Conservation (phyloP, 2,329 filamentous ascomycete genomes). For the Colletotrichum musae region DNA sequence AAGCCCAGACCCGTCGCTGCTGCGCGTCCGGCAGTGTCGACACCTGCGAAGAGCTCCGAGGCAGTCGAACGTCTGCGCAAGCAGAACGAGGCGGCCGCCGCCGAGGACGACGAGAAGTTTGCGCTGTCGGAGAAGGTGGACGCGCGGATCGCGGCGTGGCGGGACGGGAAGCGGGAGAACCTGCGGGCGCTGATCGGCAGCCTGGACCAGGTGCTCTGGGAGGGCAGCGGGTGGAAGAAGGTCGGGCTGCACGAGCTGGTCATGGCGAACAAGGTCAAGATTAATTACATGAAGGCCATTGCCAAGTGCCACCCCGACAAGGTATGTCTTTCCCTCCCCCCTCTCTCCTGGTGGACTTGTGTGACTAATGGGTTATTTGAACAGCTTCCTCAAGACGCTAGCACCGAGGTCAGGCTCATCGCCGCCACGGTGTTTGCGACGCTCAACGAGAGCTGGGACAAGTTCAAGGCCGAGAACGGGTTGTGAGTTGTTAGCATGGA, state of each 20-base stretch:
- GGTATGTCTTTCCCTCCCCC: constrained; percentile 68
- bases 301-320: constrained; percentile 99
- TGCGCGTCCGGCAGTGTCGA: constrained; percentile 54
- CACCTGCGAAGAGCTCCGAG: constrained; percentile 71
- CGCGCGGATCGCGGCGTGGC: constrained; percentile 83
- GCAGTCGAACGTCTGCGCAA: constrained; percentile 87
- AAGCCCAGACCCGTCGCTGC: constrained; percentile 57
- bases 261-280: constrained; percentile 94
- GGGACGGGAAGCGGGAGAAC: constrained; percentile 93
- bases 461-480: constrained; percentile 79
- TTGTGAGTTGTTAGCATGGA: constrained; percentile 56
- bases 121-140: constrained; percentile 89
- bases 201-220: constrained; percentile 91
- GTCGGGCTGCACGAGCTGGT: constrained; percentile 94
- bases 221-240: constrained; percentile 95
- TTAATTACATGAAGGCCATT: constrained; percentile 99
- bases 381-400: constrained; percentile 75
- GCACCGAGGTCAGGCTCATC: constrained; percentile 76
- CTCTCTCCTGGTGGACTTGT: background rate
- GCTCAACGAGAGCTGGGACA: constrained; percentile 81
- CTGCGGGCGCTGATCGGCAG: constrained; percentile 88
- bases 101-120: constrained; percentile 93
- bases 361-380: background rate
- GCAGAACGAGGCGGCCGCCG: constrained; percentile 88
- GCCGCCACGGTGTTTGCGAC: constrained; percentile 77